These are phyloP conservation scores for Handroanthus guayacan DNA, from an alignment of 257 asterid species.

Conservation along the genomic window DNA sequence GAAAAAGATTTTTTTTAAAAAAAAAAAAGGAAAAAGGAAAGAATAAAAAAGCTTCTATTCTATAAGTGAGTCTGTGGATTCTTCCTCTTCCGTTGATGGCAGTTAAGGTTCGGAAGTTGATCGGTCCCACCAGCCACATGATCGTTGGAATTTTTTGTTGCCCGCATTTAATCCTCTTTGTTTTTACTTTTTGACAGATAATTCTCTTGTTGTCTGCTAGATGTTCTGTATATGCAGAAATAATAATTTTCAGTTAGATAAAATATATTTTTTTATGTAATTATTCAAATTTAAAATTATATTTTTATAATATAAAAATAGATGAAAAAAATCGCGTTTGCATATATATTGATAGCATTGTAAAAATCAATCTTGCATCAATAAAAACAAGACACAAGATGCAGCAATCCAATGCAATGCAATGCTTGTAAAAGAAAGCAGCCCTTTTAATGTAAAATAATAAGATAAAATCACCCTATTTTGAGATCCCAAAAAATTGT, in stretches of 20 bases:
- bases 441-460: slow-evolving; percentile 26
- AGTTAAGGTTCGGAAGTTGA: slow-evolving; percentile 32
- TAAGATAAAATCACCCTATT: neutral
- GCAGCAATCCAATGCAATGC: slow-evolving; percentile 23
- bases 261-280: too few species aligned
- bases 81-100: slow-evolving; percentile 33
- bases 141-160: slow-evolving; percentile 5
- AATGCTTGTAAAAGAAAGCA: neutral
- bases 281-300: neutral
- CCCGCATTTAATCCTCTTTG: slow-evolving; percentile 19
- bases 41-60: neutral
- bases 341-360: neutral
- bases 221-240: too few species aligned
- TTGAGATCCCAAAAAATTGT: slow-evolving; percentile 1
- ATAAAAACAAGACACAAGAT: slow-evolving; percentile 31
- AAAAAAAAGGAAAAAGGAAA: too few species aligned
- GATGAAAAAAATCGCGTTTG: neutral
- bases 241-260: too few species aligned
- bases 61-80: neutral
- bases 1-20: too few species aligned
- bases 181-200: neutral
- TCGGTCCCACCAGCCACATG: slow-evolving; percentile 13
- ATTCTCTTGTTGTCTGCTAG: too few species aligned
- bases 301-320: neutral
- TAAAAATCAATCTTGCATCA: neutral